Conservation (phyloP, 129 eudicot genomes). For the Saposhnikovia divaricata region DNA sequence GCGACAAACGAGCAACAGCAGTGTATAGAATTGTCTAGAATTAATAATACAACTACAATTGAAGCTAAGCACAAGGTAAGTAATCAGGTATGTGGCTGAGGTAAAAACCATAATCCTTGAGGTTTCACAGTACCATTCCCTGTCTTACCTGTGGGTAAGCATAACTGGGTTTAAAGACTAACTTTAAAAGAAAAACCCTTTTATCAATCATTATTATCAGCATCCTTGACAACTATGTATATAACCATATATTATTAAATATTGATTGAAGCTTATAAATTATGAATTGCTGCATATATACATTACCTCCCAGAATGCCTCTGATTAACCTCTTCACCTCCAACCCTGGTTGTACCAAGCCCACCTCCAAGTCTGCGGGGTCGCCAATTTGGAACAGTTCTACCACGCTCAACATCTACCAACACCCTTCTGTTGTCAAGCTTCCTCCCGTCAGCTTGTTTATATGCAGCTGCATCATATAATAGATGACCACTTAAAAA, state of each 20-base stretch:
- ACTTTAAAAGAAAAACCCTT: neutral
- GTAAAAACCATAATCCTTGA: neutral
- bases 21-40: neutral
- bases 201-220: neutral
- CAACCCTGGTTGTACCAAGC: conserved; percentile 92
- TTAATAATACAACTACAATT: neutral
- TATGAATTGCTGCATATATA: neutral
- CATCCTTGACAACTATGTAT: neutral
- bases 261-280: neutral
- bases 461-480: conserved; percentile 73
- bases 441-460: conserved; percentile 97
- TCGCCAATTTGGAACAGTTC: conserved; percentile 97
- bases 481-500: conserved; percentile 11
- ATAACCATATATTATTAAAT: neutral
- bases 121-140: neutral
- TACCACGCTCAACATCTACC: conserved; percentile 97
- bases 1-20: neutral
- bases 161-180: no score
- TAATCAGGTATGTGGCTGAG: neutral
- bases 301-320: conserved; percentile 64
- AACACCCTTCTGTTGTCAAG: conserved; percentile 91
- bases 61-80: neutral
- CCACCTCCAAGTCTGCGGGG: conserved; percentile 99
- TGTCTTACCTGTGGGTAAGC: neutral
- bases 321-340: conserved; percentile 77